Percentiles rank a stretch among this genome's conserved stretches.
Evolutionary conservation across 768 basidiomycete species (phyloP).

Genomic region (Kwoniella newhampshirensis): DNA sequence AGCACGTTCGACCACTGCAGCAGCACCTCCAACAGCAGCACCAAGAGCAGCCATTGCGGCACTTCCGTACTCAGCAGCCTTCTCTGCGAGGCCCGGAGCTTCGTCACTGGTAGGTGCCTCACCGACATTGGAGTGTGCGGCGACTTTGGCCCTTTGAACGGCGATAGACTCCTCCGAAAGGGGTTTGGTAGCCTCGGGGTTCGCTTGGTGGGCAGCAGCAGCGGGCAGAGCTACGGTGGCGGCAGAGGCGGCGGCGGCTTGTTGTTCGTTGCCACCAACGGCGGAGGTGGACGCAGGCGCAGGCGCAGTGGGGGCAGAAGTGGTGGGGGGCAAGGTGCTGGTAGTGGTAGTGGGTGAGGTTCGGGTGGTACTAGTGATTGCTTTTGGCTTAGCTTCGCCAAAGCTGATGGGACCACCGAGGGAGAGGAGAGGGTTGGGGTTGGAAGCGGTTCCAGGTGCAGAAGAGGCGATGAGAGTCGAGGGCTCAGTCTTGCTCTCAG

Average conservation of each 20-base stretch:
- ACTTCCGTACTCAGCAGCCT: slow-evolving; percentile 36
- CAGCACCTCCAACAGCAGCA: slow-evolving; percentile 30
- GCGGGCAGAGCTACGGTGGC: slow-evolving; percentile 10
- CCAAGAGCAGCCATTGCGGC: slow-evolving; percentile 40
- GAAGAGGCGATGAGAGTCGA: slow-evolving; percentile 34
- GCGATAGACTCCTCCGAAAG: slow-evolving; percentile 22
- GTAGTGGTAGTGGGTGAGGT: slow-evolving; percentile 2
- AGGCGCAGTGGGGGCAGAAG: slow-evolving; percentile 11
- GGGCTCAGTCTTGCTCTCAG: slow-evolving; percentile 27
- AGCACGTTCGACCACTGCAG: slow-evolving; percentile 44
- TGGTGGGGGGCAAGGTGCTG: slow-evolving; percentile 4
- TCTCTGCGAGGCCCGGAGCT: slow-evolving; percentile 18
- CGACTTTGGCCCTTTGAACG: slow-evolving; percentile 36
- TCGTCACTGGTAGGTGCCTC: slow-evolving; percentile 29
- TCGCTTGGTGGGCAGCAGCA: slow-evolving; percentile 5
- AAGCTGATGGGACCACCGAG: slow-evolving; percentile 11
- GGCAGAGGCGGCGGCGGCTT: slow-evolving; percentile 15
- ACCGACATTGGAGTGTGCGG: slow-evolving; percentile 40
- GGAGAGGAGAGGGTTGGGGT: slow-evolving; percentile 5
- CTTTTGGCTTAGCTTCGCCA: too few species aligned
- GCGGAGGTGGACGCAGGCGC: slow-evolving; percentile 6
- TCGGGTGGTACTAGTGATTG: slow-evolving; percentile 4
- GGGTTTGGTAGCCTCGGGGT: slow-evolving; percentile 13
- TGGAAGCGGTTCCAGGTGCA: slow-evolving; percentile 34
- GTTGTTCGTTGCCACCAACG: slow-evolving; percentile 3